Percentiles rank a stretch among this genome's conserved stretches.
Evolutionary conservation across 1,284 basidiomycete genomes (phyloP).

Genomic region (Cutaneotrichosporon daszewskae): DNA sequence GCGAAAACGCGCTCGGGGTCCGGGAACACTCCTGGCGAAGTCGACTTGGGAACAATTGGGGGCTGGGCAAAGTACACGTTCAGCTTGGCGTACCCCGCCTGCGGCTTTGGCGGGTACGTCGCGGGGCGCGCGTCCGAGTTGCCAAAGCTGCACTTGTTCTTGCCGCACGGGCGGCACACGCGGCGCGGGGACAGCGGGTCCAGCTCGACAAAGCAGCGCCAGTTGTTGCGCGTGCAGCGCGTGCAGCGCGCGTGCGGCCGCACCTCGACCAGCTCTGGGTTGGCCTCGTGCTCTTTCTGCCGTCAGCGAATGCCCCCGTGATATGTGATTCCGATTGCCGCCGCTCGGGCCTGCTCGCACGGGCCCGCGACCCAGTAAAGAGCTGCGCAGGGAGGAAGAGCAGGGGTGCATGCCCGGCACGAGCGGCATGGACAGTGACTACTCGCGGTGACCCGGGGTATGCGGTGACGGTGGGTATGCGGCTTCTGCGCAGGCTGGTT

Average conservation of each 20-base stretch:
- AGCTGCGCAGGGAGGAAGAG: background rate
- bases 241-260: constrained; percentile 4
- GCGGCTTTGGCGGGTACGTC: no score
- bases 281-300: constrained; percentile 7
- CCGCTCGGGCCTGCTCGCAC: no score
- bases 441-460: no score
- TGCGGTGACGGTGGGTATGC: no score
- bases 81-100: no score
- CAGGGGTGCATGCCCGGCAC: background rate
- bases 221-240: constrained; percentile 14
- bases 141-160: constrained; percentile 18
- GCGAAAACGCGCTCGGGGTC: no score
- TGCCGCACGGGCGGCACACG: constrained; percentile 16
- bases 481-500: no score
- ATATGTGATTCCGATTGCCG: background rate
- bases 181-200: constrained; percentile 10
- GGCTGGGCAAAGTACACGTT: no score
- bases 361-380: no score
- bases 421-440: no score
- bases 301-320: background rate
- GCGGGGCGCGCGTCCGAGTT: constrained; percentile 4
- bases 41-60: no score
- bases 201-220: constrained; percentile 14
- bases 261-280: constrained; percentile 11
- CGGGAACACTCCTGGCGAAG: no score